phyloP scores from a whole-genome alignment of 208 protist species.

The Trypanosomatidae sp. region DNA sequence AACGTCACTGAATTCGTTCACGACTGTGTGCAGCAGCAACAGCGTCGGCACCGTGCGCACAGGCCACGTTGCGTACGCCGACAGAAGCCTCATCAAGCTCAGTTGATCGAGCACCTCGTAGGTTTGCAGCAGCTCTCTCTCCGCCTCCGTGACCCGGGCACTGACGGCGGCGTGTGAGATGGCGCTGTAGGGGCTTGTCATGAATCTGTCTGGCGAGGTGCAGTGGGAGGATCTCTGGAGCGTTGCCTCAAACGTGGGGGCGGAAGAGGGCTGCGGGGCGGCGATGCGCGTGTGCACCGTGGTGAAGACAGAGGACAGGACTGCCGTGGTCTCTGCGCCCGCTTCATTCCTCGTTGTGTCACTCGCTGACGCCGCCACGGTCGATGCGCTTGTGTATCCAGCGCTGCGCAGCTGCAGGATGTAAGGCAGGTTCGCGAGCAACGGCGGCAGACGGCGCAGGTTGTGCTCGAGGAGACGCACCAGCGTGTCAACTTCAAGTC shows the following conservation, averaged over 20 bases:
- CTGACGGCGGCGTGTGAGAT: slow-evolving; percentile 10
- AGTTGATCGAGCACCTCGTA: slow-evolving; percentile 63
- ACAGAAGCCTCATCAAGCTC: slow-evolving; percentile 42
- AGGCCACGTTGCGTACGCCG: slow-evolving; percentile 43
- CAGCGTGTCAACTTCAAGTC: slow-evolving; percentile 61
- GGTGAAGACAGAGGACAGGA: slow-evolving; percentile 10
- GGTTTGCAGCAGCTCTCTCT: slow-evolving; percentile 56
- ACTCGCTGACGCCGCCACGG: slow-evolving; percentile 10
- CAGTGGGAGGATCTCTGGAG: not conserved
- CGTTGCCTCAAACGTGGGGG: not conserved
- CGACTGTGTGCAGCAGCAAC: slow-evolving; percentile 73
- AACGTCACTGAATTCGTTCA: slow-evolving; percentile 85
- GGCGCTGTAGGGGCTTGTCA: slow-evolving; percentile 25
- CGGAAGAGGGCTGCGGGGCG: not conserved
- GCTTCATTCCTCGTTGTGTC: not conserved
- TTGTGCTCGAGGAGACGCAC: slow-evolving; percentile 74
- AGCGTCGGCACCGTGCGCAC: slow-evolving; percentile 63
- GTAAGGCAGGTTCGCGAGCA: slow-evolving; percentile 58
- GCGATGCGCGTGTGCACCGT: slow-evolving; percentile 21
- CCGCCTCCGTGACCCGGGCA: slow-evolving; percentile 23
- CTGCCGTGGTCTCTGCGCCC: not conserved
- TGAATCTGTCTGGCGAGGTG: slow-evolving; percentile 4
- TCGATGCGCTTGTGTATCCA: slow-evolving; percentile 32
- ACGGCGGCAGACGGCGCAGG: slow-evolving; percentile 62
- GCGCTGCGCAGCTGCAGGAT: slow-evolving; percentile 33